Conservation (phyloP, 331 rosid species). For the Saraca asoca region DNA sequence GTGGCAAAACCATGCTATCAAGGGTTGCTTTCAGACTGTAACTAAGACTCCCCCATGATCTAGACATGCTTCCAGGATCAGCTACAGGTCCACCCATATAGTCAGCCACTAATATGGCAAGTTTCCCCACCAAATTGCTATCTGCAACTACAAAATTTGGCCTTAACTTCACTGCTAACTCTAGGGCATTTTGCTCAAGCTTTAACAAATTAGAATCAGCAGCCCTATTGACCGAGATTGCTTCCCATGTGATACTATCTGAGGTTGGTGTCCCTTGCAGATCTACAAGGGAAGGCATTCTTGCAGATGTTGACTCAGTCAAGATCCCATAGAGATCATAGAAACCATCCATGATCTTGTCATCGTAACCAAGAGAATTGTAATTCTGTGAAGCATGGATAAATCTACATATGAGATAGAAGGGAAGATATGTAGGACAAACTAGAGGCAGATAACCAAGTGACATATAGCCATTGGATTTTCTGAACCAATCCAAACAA, state of each 20-base stretch:
- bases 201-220: constrained; percentile 83
- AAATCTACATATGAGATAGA: constrained; percentile 93
- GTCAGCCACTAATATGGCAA: constrained; percentile 85
- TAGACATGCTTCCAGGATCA: constrained; percentile 71
- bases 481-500: constrained; percentile 21
- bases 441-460: constrained; percentile 34
- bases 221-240: constrained; percentile 80
- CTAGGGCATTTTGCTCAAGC: constrained; percentile 78
- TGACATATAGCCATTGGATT: constrained; percentile 21
- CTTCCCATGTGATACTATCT: constrained; percentile 83
- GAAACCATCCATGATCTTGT: constrained; percentile 94
- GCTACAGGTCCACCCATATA: constrained; percentile 95
- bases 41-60: constrained; percentile 80
- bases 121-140: constrained; percentile 63
- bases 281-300: constrained; percentile 94
- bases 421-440: constrained; percentile 48
- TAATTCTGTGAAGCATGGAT: constrained; percentile 97
- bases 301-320: constrained; percentile 57
- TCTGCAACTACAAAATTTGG: constrained; percentile 51
- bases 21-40: constrained; percentile 73
- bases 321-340: constrained; percentile 87
- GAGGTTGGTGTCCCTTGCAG: constrained; percentile 82
- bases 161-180: constrained; percentile 64
- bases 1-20: constrained; percentile 93
- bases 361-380: constrained; percentile 93